A percentile compares a stretch with the other conserved stretches of the same genome.
phyloP scores from a whole-genome alignment of 805 yeast genomes.

The Komagataella phaffii region DNA sequence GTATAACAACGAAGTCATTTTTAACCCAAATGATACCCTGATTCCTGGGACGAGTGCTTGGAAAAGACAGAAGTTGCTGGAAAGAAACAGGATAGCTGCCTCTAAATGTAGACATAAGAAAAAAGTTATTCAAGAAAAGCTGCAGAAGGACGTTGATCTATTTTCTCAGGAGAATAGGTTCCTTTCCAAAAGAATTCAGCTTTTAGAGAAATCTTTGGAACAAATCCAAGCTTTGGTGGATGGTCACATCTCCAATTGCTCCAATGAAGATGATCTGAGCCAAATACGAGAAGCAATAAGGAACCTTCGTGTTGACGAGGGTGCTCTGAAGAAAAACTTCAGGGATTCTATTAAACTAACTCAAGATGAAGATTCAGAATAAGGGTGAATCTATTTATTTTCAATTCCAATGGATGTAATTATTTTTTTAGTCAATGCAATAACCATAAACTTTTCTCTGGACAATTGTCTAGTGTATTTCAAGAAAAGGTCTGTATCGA shows the following conservation, averaged over 20 bases:
- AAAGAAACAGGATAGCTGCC: conserved; percentile 90
- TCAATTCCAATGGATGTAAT: not conserved
- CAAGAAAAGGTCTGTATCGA: conserved; percentile 28
- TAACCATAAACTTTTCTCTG: conserved; percentile 46
- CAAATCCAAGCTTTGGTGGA: conserved; percentile 4
- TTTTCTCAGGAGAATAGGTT: conserved; percentile 28
- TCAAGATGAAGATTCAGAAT: not conserved
- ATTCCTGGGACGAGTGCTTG: conserved; percentile 49
- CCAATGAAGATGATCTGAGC: not conserved
- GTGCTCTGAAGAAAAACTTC: not conserved
- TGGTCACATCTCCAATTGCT: conserved; percentile 4
- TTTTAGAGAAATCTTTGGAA: not conserved
- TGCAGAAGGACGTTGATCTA: conserved; percentile 45
- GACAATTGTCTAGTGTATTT: conserved; percentile 37
- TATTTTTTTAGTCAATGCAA: conserved; percentile 28
- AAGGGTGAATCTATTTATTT: not conserved
- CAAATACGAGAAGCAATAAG: not conserved
- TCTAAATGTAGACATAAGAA: conserved; percentile 90
- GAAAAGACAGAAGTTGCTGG: conserved; percentile 72
- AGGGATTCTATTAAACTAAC: not conserved
- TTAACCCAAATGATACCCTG: conserved; percentile 39
- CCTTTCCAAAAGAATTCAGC: conserved; percentile 7
- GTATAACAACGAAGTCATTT: conserved; percentile 42
- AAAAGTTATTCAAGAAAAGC: conserved; percentile 60
- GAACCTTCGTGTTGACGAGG: not conserved